Base-by-base conservation (phyloP, 768 basidiomycete genomes). In the Agaricus sinodeliciosus region DNA sequence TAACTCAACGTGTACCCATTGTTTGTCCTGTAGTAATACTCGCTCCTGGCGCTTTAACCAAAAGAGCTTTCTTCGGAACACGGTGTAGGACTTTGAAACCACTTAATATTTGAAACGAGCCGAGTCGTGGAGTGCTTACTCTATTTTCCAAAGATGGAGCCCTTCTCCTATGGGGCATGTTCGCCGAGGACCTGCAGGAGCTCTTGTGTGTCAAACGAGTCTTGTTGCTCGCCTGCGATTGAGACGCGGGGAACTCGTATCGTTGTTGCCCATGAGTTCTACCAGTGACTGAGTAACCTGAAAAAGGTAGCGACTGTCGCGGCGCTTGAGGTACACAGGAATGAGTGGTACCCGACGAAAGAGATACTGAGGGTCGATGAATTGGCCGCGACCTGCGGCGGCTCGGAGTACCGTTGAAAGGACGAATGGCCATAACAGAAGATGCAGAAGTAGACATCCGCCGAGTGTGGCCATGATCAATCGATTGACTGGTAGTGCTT, bases 1-100 rank as follows among this genome's bases (percentile, higher is more conserved):
- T n/a, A 15, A 36, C 50, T 44, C 8, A 39, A 51, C 50, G 22
- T 51, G 50, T 16, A 51, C 50, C 50, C 50, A 51, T 37, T 51
- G 50, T 19, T 39, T 51, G n/a, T 51, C 50, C 5, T 45, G 43
- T 11, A 51, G 16, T 16, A 51, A 9, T 44, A 51, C 36, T 2
- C 43, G 50, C 13, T 51, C 50, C 18, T 16, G 50, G 8, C 50
- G 43, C 6, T 26, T 51, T 22, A 51, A 12, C 7, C 43, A 19
- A 5, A 51, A 44, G 3, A 44, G 42, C 50, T 51, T 51, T 35
- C 43, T 31, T n/a, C 31, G 50, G 12, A 51, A 51, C n/a, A 51
- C 50, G 4, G 50, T 51, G 26, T 51, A 51, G 3, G 50, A 51
- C 50, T 51, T 22, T 2, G 6, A 19, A 11, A 18, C 31, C 31